Evolutionary conservation across 2,329 filamentous ascomycete species (phyloP).

Genomic region (Aspergillus ibericus): DNA sequence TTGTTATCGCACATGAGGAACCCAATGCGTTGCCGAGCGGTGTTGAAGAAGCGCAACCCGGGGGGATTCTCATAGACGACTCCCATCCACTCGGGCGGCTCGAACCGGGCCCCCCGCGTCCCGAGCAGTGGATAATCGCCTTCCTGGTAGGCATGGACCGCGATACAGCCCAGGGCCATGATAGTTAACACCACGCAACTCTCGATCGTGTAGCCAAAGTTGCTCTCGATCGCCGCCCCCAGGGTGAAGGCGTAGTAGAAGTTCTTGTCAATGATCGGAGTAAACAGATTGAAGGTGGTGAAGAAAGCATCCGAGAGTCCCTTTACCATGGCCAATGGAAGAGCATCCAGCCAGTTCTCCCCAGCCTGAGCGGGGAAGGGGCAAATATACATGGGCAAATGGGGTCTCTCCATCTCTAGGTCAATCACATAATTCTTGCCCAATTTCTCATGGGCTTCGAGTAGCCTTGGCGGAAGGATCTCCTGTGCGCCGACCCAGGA

Average conservation of each 20-base stretch:
- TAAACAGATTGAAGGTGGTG: conserved; percentile 55
- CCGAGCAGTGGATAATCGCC: conserved; percentile 49
- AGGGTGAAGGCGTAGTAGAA: conserved; percentile 55
- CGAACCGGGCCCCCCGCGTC: conserved; percentile 34
- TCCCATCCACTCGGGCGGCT: conserved; percentile 39
- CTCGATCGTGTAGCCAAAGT: conserved; percentile 54
- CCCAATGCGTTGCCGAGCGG: conserved; percentile 53
- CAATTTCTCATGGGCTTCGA: conserved; percentile 39
- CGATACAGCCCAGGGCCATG: conserved; percentile 54
- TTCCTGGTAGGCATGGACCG: conserved; percentile 51
- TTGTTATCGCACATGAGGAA: conserved; percentile 54
- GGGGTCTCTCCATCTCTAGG: conserved; percentile 49
- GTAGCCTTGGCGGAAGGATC: conserved; percentile 45
- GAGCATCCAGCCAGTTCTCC: conserved; percentile 47
- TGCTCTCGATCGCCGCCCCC: conserved; percentile 49
- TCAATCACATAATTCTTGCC: conserved; percentile 52
- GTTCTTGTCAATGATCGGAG: conserved; percentile 54
- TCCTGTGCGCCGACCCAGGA: conserved; percentile 50
- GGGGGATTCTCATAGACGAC: conserved; percentile 43
- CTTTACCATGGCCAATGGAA: conserved; percentile 52
- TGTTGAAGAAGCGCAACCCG: conserved; percentile 56
- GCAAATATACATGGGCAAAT: conserved; percentile 44
- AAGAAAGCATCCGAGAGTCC: conserved; percentile 57
- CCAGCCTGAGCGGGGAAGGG: conserved; percentile 37
- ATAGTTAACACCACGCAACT: conserved; percentile 54